Base-by-base conservation (phyloP, 2,329 filamentous ascomycete genomes). In the Pseudofabraea citricarpa region DNA sequence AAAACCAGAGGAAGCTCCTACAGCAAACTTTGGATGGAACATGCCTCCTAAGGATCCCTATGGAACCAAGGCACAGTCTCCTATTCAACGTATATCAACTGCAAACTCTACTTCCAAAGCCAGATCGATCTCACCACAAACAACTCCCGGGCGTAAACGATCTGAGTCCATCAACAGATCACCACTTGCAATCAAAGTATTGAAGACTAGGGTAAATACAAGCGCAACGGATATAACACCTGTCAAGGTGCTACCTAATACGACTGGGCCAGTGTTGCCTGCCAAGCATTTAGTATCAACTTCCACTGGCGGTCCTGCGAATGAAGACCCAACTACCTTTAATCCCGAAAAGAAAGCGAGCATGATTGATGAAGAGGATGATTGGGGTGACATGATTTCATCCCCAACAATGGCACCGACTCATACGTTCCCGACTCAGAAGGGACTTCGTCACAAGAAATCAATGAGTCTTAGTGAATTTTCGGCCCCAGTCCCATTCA, bases 371-470 rank as follows among this genome's bases (percentile, higher is more conserved):
- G 57, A 56, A 5, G 56, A 59, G 36, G 62, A 64, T 42, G 63
- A 62, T 36, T 66, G 63, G 63, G 63, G 63, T 6, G 63, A 66
- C 42, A 64, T 66, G 62, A 54, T 65, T 13, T 56, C 59, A 22
- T 64, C 62, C 1, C 60, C 63, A 18, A 44, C 48, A 23, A 49
- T 48, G 10, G 36, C 43, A 19, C 44, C 47, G n/a, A 21, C 46
- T 10, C 44, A 56, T 20, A 40, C 40, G 16, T 24, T 47, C 9
- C 44, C 50, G 18, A 20, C 40, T 4, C 36, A 39, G 12, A 40
- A 37, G 8, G 31, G 27, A 9, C 38, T 47, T n/a, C 44, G 32
- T 7, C 51, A 56, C 32, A 55, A 53, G 21, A 55, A 50, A 32
- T 55, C 55, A 3, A 45, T 48, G 36, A 56, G 50, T 29, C 40